These are phyloP conservation scores for Pseudopyrenochaeta lycopersici DNA, from an alignment of 2,329 filamentous ascomycete species.

Conservation along the genomic window DNA sequence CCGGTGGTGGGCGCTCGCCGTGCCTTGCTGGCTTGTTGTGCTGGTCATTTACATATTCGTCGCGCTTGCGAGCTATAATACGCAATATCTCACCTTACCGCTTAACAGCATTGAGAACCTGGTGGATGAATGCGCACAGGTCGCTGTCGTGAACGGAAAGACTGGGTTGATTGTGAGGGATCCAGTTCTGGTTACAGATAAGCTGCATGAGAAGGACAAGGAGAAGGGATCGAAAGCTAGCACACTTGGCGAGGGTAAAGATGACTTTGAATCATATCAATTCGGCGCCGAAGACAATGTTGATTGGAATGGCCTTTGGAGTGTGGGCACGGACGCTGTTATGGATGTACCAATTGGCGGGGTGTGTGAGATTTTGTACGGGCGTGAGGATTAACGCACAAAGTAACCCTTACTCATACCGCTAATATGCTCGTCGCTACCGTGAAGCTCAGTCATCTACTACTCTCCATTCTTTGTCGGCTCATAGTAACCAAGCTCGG, in stretches of 20 bases:
- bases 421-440: neutral
- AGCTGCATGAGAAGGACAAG: constrained; percentile 35
- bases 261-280: constrained; percentile 43
- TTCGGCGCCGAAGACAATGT: constrained; percentile 54
- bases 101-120: constrained; percentile 85
- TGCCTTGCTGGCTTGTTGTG: constrained; percentile 91
- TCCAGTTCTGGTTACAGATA: constrained; percentile 31
- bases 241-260: constrained; percentile 45
- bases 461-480: neutral
- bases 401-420: constrained; percentile 23
- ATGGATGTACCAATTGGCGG: constrained; percentile 96
- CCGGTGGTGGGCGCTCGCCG: constrained; percentile 95
- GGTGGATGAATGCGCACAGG: constrained; percentile 87
- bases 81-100: constrained; percentile 83
- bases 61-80: constrained; percentile 90
- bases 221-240: constrained; percentile 53
- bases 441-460: neutral
- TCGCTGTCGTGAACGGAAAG: constrained; percentile 78
- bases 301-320: constrained; percentile 88
- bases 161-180: constrained; percentile 66
- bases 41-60: constrained; percentile 91
- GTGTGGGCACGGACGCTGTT: constrained; percentile 91
- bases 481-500: neutral
- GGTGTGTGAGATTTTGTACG: constrained; percentile 94
- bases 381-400: constrained; percentile 54